Evolutionary conservation across 768 basidiomycete species (phyloP).

Genomic region (Lyophyllum semitale): DNA sequence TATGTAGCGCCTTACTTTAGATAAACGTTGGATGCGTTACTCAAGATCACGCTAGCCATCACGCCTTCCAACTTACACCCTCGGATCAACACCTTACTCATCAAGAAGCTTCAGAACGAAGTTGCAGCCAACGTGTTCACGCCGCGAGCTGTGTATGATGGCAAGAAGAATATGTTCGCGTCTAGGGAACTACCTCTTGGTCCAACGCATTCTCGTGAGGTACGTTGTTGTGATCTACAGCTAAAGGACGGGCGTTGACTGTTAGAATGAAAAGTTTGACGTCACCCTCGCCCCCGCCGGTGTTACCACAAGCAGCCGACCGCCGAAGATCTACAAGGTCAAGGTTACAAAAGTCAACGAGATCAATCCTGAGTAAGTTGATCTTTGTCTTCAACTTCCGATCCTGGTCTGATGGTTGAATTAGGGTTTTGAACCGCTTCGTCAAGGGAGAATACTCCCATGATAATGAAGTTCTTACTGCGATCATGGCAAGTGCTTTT

Average conservation of each 20-base stretch:
- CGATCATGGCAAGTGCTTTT: conserved; percentile 52
- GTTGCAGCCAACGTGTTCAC: conserved; percentile 66
- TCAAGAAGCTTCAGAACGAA: conserved; percentile 59
- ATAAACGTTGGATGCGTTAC: too few relatives aligned
- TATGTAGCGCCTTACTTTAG: too few relatives aligned
- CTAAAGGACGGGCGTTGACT: background rate
- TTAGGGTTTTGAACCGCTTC: conserved; percentile 64
- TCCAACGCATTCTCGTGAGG: conserved; percentile 3
- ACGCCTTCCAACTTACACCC: conserved; percentile 46
- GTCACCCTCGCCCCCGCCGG: conserved; percentile 42
- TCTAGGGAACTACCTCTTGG: conserved; percentile 12
- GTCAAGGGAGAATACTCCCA: conserved; percentile 64
- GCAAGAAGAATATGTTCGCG: conserved; percentile 48
- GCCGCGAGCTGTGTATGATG: conserved; percentile 73
- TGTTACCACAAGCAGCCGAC: conserved; percentile 25
- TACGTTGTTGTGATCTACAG: background rate
- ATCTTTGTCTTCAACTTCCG: background rate
- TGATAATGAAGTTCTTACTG: conserved; percentile 62
- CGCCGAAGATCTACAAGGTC: conserved; percentile 55
- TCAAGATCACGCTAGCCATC: conserved; percentile 7
- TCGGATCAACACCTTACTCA: conserved; percentile 65
- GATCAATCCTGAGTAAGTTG: conserved; percentile 46
- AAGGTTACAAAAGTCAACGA: conserved; percentile 57
- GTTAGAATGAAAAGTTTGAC: conserved; percentile 12
- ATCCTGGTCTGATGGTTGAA: background rate